These are phyloP conservation scores for Calonectria pauciramosa DNA, from an alignment of 2,329 filamentous ascomycete species.

Conservation along the genomic window DNA sequence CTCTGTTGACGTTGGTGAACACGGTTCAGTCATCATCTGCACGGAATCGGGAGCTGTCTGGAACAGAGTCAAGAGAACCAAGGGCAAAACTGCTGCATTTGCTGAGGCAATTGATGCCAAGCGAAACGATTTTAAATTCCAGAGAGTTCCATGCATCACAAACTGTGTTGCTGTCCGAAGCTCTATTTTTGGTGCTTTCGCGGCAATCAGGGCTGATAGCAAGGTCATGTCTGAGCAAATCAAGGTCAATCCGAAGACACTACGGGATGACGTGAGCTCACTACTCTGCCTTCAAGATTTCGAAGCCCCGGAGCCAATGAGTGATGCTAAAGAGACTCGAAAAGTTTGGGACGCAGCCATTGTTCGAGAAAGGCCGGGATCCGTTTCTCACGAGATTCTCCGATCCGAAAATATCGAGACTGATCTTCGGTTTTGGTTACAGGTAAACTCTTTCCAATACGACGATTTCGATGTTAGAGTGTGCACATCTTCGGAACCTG, in stretches of 20 bases:
- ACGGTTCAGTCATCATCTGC: conserved; percentile 94
- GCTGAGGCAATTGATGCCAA: conserved; percentile 67
- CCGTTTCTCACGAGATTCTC: conserved; percentile 67
- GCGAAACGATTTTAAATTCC: conserved; percentile 94
- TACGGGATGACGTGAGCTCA: conserved; percentile 81
- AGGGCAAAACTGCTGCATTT: conserved; percentile 77
- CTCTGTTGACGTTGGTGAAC: conserved; percentile 90
- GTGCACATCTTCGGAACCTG: conserved; percentile 72
- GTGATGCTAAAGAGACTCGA: conserved; percentile 53
- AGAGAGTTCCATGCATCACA: conserved; percentile 89
- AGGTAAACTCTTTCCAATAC: conserved; percentile 54
- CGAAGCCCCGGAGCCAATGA: conserved; percentile 54
- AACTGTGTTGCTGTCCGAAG: conserved; percentile 87
- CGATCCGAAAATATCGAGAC: conserved; percentile 75
- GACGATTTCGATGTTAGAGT: conserved; percentile 61
- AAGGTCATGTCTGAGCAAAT: conserved; percentile 83
- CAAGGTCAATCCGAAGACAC: conserved; percentile 71
- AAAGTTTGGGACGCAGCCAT: conserved; percentile 54
- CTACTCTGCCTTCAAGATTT: conserved; percentile 79
- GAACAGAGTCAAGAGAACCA: conserved; percentile 86
- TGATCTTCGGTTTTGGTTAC: conserved; percentile 69
- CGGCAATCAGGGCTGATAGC: conserved; percentile 86
- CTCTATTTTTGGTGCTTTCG: conserved; percentile 91
- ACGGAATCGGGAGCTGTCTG: conserved; percentile 95
- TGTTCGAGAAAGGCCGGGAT: conserved; percentile 61